Evolutionary conservation across 768 basidiomycete species (phyloP).

Genomic region (Agrocybe pediades): DNA sequence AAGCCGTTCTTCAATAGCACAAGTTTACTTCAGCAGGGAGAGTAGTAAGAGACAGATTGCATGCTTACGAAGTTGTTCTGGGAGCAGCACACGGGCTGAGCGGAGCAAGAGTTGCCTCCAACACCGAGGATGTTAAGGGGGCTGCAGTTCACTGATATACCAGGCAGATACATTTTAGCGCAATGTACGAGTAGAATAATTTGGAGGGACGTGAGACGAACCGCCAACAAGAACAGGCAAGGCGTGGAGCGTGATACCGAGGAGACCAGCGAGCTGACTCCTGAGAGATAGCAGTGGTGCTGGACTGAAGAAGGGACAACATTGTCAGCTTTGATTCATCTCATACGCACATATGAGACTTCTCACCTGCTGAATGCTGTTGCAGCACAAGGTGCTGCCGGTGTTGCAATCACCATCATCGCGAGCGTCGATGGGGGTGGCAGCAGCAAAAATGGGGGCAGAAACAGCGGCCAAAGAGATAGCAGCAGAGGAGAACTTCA

Average conservation of each 20-base stretch:
- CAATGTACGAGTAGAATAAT: too few relatives aligned
- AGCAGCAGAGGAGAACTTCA: too few relatives aligned
- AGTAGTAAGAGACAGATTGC: neutral
- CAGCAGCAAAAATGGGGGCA: too few relatives aligned
- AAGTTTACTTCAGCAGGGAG: neutral
- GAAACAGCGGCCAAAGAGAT: too few relatives aligned
- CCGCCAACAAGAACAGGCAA: constrained; percentile 14
- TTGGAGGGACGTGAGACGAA: too few relatives aligned
- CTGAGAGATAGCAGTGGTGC: neutral
- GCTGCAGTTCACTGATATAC: too few relatives aligned
- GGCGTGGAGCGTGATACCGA: constrained; percentile 7
- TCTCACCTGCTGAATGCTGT: constrained; percentile 6
- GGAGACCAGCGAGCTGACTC: constrained; percentile 5
- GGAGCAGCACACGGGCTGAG: constrained; percentile 7
- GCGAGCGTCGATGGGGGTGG: too few relatives aligned
- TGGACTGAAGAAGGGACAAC: neutral
- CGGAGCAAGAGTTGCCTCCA: constrained; percentile 2
- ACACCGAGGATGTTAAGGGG: neutral
- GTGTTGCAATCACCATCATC: constrained; percentile 11
- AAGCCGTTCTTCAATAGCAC: constrained; percentile 8
- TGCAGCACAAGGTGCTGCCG: constrained; percentile 12
- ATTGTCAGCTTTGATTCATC: neutral
- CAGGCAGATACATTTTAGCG: too few relatives aligned
- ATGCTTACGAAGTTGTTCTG: neutral
- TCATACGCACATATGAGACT: too few relatives aligned